phyloP scores from a whole-genome alignment of 2,329 filamentous ascomycete species.

The Domatiomyces globalis region DNA sequence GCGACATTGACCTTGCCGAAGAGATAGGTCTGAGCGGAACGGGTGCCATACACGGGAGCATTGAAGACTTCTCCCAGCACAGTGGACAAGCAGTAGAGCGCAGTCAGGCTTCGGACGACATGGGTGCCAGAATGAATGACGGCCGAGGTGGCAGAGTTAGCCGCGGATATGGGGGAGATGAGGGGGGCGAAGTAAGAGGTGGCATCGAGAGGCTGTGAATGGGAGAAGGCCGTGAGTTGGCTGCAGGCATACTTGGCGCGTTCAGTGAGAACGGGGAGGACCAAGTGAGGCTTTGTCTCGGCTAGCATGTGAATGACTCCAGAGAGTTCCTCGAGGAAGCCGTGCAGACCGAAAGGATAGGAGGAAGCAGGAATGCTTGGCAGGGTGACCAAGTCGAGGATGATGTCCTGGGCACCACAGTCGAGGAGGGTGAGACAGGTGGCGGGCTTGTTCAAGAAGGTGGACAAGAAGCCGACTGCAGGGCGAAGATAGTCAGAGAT shows the following conservation, averaged over 20 bases:
- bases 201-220: constrained; percentile 34
- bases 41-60: constrained; percentile 46
- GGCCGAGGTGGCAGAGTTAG: constrained; percentile 20
- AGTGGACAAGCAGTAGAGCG: constrained; percentile 60
- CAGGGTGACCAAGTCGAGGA: constrained; percentile 71
- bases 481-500: constrained; percentile 61
- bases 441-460: constrained; percentile 60
- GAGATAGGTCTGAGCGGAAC: constrained; percentile 47
- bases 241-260: constrained; percentile 58
- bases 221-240: constrained; percentile 49
- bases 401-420: constrained; percentile 60
- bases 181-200: constrained; percentile 54
- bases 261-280: constrained; percentile 65
- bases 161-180: constrained; percentile 24
- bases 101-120: constrained; percentile 63
- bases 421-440: constrained; percentile 64
- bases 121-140: constrained; percentile 51
- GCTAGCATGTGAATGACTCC: constrained; percentile 63
- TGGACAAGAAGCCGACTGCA: constrained; percentile 59
- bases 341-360: constrained; percentile 35
- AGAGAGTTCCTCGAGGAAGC: constrained; percentile 49
- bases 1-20: constrained; percentile 69
- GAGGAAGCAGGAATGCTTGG: constrained; percentile 51
- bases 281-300: constrained; percentile 65
- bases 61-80: constrained; percentile 63